These are phyloP conservation scores for Epipyxis sp. DNA, from an alignment of 108 stramenopile genomes.

Conservation along the genomic window DNA sequence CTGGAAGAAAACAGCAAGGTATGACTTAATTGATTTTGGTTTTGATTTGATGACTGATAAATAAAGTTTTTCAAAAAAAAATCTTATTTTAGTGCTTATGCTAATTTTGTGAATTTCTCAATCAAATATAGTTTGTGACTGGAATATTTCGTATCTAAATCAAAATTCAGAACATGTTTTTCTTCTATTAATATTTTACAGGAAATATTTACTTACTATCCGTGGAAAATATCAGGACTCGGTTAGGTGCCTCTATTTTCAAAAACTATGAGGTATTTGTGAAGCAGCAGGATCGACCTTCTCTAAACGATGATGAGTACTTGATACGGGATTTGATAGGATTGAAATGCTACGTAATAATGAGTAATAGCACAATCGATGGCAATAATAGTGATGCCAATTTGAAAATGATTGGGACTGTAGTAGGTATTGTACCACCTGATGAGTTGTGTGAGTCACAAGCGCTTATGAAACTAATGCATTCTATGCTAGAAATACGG, in stretches of 20 bases:
- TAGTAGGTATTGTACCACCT: conserved; percentile 5
- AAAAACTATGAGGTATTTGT: not conserved
- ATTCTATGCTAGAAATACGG: not conserved
- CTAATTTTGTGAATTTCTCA: too few species aligned
- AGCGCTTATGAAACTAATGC: not conserved
- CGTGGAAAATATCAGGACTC: not conserved
- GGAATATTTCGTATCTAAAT: too few species aligned
- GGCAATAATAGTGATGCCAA: not conserved
- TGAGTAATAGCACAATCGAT: not conserved
- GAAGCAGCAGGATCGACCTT: not conserved
- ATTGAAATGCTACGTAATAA: not conserved
- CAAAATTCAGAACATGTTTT: too few species aligned
- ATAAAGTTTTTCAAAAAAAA: too few species aligned
- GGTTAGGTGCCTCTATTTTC: not conserved
- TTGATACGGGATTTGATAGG: conserved; percentile 1
- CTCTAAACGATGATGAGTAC: conserved; percentile 2
- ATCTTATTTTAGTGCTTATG: too few species aligned
- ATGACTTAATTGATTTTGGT: too few species aligned
- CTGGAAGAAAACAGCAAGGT: not conserved
- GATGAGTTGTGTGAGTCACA: not conserved
- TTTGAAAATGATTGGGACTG: not conserved
- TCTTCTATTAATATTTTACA: too few species aligned
- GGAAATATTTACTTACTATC: not conserved
- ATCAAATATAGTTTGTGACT: too few species aligned
- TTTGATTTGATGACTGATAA: too few species aligned